These are phyloP conservation scores for Fusarium staphyleae DNA, from an alignment of 2,329 filamentous ascomycete genomes.

Conservation along the genomic window DNA sequence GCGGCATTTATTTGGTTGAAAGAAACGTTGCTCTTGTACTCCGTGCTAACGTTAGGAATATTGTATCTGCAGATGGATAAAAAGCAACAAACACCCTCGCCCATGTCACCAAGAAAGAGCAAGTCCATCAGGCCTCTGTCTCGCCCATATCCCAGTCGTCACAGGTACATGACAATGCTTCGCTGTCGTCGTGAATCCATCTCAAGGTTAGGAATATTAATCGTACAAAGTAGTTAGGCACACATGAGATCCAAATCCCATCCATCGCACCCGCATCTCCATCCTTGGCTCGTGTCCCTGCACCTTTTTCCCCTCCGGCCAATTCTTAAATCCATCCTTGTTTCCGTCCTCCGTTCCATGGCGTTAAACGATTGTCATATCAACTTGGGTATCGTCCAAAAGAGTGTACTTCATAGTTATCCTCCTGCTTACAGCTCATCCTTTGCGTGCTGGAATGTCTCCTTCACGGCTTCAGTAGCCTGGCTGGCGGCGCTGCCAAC, in stretches of 20 bases:
- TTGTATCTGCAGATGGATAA: no score
- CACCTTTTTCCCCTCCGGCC: constrained; percentile 12
- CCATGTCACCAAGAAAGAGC: not conserved
- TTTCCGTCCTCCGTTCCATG: constrained; percentile 15
- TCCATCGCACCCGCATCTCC: constrained; percentile 26
- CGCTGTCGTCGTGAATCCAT: constrained; percentile 13
- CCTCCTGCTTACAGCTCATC: constrained; percentile 50
- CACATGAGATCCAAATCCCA: constrained; percentile 36
- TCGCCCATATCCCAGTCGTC: not conserved
- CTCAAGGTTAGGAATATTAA: constrained; percentile 26
- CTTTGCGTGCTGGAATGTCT: constrained; percentile 45
- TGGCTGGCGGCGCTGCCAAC: constrained; percentile 49
- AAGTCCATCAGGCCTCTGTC: constrained; percentile 14
- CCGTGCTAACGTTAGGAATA: no score
- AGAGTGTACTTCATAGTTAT: constrained; percentile 33
- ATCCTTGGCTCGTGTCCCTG: constrained; percentile 21
- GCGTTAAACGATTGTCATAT: constrained; percentile 41
- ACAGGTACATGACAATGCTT: constrained; percentile 2
- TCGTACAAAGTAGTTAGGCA: constrained; percentile 28
- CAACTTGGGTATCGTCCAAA: constrained; percentile 43
- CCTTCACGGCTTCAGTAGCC: constrained; percentile 54
- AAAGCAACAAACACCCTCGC: no score
- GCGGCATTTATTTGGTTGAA: no score
- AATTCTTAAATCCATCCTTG: constrained; percentile 18
- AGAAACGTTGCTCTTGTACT: no score